Evolutionary conservation across 106 monocot species (phyloP), one percentile per base, ranked within the genome.

Genomic region (Posidonia australis): DNA sequence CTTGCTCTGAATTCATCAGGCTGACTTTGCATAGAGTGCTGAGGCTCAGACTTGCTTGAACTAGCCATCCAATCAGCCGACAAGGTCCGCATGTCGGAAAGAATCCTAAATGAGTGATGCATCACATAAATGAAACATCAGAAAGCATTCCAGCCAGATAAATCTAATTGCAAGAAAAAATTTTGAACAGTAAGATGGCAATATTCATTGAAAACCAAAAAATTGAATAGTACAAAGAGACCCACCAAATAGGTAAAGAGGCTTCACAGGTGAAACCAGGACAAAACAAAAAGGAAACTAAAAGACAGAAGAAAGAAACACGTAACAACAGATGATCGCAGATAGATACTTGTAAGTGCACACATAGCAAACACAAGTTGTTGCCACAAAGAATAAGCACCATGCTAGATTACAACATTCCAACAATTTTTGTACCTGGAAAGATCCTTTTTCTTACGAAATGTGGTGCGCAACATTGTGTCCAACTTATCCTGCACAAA

Each of bases 41-140:
- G 87, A 27, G 69, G 48, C n/a, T 80, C 90, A 58, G 80, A 63
- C 60, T 85, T 98, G 80, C 67, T 88, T 31, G 90, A 85, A 70
- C 85, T 87, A 44, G 96, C 87, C 96, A 98, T 98, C 96, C 96
- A 98, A 75, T 98, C 96, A 60, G 96, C 96, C 58, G 91, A 98
- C 47, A 98, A 74, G 21, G 96, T 91, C 54, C 96, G 84, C 90
- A 98, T 91, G 78, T 98, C 96, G 68, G 96, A 91, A 63, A 91
- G 87, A 71, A 98, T 91, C 85, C 96, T 98, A 60, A 70, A 47
- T 27, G 5, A 21, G 14, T 36, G 36, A 36, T 36, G 36, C 12
- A 1, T 25, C 23, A 56, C 0, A 24, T 27, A 9, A 23, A 26
- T 5, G 23, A 25, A 3, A 26, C 10, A 56, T 56, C 56, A 56